A percentile compares a stretch with the other conserved stretches of the same genome.
Conservation (phyloP, 345 rosid genomes). For the Populus pruinosa region DNA sequence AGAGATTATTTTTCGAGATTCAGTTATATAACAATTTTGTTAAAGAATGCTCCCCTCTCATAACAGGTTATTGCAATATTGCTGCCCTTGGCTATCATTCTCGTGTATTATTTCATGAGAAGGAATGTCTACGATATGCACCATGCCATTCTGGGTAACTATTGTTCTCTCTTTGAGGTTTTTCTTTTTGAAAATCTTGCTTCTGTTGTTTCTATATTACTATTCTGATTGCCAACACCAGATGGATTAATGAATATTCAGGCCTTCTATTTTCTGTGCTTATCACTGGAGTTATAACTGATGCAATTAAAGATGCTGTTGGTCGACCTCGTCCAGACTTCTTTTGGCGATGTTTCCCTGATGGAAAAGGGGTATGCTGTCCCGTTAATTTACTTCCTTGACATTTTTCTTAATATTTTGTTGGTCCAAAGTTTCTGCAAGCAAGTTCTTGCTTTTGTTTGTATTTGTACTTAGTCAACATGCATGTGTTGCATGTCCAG, state of each 20-base stretch:
- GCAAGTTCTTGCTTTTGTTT: constrained; percentile 1
- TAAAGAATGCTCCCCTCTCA: background rate
- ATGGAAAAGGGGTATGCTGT: constrained; percentile 70
- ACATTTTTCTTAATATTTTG: background rate
- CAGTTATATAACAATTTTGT: background rate
- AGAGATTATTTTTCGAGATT: constrained; percentile 7
- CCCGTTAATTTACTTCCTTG: background rate
- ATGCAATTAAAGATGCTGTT: constrained; percentile 86
- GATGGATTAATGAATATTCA: constrained; percentile 26
- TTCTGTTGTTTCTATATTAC: constrained; percentile 3
- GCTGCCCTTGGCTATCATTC: constrained; percentile 58
- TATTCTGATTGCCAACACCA: background rate
- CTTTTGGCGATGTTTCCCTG: constrained; percentile 96
- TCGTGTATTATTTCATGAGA: constrained; percentile 63
- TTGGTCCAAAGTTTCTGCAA: constrained; percentile 1
- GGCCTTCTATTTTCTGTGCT: constrained; percentile 79
- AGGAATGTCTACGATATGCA: constrained; percentile 83
- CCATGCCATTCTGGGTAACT: constrained; percentile 76
- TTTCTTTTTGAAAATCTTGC: constrained; percentile 2
- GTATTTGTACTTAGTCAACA: constrained; percentile 9
- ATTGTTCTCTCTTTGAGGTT: constrained; percentile 12
- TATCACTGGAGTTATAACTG: constrained; percentile 78
- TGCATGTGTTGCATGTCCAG: constrained; percentile 33
- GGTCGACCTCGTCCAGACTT: constrained; percentile 97
- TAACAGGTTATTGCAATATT: constrained; percentile 66